Conservation (phyloP, 2,329 filamentous ascomycete species). For the Ophiobolus disseminans region DNA sequence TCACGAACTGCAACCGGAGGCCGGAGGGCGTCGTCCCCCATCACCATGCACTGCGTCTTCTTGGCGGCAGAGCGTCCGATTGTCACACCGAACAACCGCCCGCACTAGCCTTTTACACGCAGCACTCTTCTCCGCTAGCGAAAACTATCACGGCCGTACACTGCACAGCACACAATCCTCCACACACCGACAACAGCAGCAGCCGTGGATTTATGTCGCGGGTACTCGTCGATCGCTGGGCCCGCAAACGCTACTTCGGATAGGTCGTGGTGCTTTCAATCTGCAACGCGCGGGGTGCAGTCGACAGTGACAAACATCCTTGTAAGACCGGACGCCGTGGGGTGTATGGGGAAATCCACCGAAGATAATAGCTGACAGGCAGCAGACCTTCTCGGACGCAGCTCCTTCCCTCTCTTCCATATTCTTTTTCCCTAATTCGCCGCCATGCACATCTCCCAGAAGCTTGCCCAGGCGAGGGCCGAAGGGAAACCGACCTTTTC, state of each 20-base stretch:
- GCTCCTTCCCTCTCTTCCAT: slow-evolving; percentile 3
- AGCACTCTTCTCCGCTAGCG: slow-evolving; percentile 18
- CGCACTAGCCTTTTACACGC: slow-evolving; percentile 26
- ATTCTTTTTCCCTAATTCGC: slow-evolving; percentile 5
- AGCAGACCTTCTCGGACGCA: slow-evolving; percentile 7
- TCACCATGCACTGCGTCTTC: background rate
- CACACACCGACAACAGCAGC: slow-evolving; percentile 4
- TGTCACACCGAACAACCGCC: slow-evolving; percentile 10
- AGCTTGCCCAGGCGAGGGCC: slow-evolving; percentile 81
- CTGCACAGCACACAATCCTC: slow-evolving; percentile 1
- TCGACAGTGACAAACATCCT: slow-evolving; percentile 19
- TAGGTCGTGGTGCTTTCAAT: slow-evolving; percentile 34
- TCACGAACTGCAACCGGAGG: background rate
- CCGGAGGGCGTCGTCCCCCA: background rate
- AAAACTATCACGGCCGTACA: slow-evolving; percentile 23
- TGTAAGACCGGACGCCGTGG: slow-evolving; percentile 32
- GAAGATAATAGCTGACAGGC: slow-evolving; percentile 9
- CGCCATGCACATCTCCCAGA: slow-evolving; percentile 94
- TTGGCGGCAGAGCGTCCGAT: background rate
- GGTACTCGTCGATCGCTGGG: slow-evolving; percentile 60
- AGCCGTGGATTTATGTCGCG: slow-evolving; percentile 60
- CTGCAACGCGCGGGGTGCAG: slow-evolving; percentile 21
- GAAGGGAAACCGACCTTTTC: slow-evolving; percentile 88
- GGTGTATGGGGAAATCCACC: slow-evolving; percentile 15
- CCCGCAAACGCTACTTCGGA: slow-evolving; percentile 55